Conservation (phyloP, 2,329 filamentous ascomycete genomes). For the Colletotrichum sp. region DNA sequence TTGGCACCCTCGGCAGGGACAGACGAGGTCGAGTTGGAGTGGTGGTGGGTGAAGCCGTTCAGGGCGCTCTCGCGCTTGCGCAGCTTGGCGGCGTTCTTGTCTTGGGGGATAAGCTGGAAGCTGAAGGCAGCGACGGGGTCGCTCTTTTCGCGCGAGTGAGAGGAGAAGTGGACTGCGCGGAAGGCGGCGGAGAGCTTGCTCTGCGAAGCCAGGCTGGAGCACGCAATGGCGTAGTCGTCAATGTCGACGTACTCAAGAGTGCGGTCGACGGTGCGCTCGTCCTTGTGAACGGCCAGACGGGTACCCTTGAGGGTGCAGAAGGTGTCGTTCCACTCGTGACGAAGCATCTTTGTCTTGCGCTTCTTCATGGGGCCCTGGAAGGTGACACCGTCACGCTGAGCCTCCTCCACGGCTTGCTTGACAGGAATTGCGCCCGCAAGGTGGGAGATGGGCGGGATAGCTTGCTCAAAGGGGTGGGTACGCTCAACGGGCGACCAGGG, state of each 20-base stretch:
- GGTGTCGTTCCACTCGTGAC: slow-evolving; percentile 92
- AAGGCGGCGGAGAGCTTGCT: slow-evolving; percentile 88
- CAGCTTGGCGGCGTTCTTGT: slow-evolving; percentile 53
- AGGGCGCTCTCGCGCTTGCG: slow-evolving; percentile 58
- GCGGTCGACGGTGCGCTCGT: slow-evolving; percentile 53
- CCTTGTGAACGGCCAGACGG: slow-evolving; percentile 77
- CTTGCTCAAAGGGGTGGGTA: slow-evolving; percentile 46
- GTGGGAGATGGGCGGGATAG: slow-evolving; percentile 39
- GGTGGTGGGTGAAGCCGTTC: slow-evolving; percentile 26
- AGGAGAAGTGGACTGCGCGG: slow-evolving; percentile 74
- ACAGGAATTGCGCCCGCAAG: slow-evolving; percentile 22
- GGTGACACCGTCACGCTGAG: slow-evolving; percentile 56
- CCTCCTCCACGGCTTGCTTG: slow-evolving; percentile 28
- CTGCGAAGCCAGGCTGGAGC: slow-evolving; percentile 74
- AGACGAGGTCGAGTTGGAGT: slow-evolving; percentile 26
- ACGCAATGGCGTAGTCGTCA: slow-evolving; percentile 87
- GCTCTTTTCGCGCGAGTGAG: slow-evolving; percentile 56
- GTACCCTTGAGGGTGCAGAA: slow-evolving; percentile 86
- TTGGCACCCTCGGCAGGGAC: slow-evolving; percentile 53
- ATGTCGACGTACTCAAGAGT: slow-evolving; percentile 84
- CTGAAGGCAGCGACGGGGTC: slow-evolving; percentile 73
- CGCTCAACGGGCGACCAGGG: slow-evolving; percentile 60
- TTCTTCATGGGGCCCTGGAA: slow-evolving; percentile 94
- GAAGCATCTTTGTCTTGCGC: slow-evolving; percentile 85
- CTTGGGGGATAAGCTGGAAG: slow-evolving; percentile 83